Percentiles rank a stretch among this genome's conserved stretches.
Conservation (phyloP, 306 rosid species). For the Senna tora region DNA sequence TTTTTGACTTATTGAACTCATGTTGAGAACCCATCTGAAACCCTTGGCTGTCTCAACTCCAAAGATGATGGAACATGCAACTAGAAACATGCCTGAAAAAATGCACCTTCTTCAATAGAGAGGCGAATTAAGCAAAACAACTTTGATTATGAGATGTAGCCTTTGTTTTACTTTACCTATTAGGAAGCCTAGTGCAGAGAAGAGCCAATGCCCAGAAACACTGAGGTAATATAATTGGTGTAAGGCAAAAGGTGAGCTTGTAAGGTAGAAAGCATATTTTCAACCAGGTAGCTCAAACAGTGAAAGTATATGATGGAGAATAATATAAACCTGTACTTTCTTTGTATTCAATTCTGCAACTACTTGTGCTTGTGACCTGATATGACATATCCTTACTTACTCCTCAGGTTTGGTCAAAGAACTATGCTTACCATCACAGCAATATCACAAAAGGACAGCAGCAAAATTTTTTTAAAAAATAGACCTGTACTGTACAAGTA, state of each 20-base stretch:
- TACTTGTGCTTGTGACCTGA: slow-evolving; percentile 8
- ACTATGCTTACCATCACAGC: neutral
- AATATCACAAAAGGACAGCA: neutral
- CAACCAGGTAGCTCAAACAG: neutral
- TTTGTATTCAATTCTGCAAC: slow-evolving; percentile 20
- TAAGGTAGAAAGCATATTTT: slow-evolving; percentile 25
- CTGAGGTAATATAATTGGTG: neutral
- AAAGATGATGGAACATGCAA: slow-evolving; percentile 51
- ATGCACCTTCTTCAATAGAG: too few species aligned
- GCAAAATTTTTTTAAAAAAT: neutral
- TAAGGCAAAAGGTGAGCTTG: neutral
- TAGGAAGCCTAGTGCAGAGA: too few species aligned
- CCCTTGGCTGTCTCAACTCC: slow-evolving; percentile 64
- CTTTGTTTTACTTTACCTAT: too few species aligned
- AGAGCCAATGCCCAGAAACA: too few species aligned
- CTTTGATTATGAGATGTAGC: too few species aligned
- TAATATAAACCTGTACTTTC: neutral
- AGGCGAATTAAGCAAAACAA: too few species aligned
- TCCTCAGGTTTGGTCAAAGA: neutral
- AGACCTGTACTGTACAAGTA: neutral
- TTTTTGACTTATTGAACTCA: slow-evolving; percentile 6
- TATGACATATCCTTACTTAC: neutral
- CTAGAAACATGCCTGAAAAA: slow-evolving; percentile 60
- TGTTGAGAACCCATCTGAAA: slow-evolving; percentile 48
- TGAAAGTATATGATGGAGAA: neutral